Evolutionary conservation across 1,284 basidiomycete species (phyloP), one percentile per base, ranked within the genome.

Genomic region (Pseudozyma flocculosa): DNA sequence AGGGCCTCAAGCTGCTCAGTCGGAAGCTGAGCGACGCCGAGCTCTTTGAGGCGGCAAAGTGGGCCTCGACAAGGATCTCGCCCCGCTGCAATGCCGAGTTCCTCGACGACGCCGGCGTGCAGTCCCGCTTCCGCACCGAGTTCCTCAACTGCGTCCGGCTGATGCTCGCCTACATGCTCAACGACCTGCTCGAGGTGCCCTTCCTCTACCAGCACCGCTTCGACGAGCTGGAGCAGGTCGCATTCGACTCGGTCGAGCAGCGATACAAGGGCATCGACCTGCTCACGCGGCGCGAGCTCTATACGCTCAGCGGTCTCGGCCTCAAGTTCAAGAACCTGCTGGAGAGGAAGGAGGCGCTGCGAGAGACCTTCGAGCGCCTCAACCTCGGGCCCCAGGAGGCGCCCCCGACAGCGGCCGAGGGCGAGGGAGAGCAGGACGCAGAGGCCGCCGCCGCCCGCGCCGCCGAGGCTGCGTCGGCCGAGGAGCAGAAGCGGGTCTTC

Each of bases 131-230:
- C 49, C 84, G 86, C 30, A 81, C 83, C 51, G 83, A 87, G 18
- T 86, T 93, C 73, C 85, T 92, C 54, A 81, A 85, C 50, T 89
- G 91, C 9, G 88, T 98, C 54, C 86, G 87, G 3, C 85, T 83
- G 54, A 87, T 89, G 48, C 83, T 99, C 36, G 84, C 86, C 40
- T 90, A 87, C 78, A 83, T 98, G 60, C 92, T 97, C 78, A 82
- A 91, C 47, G 86, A 92, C 47, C 85, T 90, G 61, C 78, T 89
- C 64, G 95, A 99, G 76, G 92, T 95, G 9, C 92, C 95, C 0
- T 95, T 92, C 78, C 87, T 99, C 61, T 96, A 88, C 87, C 86
- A 87, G 24, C 91, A 97, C 81, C 90, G 91, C 72, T 85, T 90
- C 44, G 95, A 98, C 78, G 88, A 90, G 73, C 87, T 94, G 70